Base-by-base conservation (phyloP, 1,139 yeast genomes). In the Saccharomyces hybrid region DNA sequence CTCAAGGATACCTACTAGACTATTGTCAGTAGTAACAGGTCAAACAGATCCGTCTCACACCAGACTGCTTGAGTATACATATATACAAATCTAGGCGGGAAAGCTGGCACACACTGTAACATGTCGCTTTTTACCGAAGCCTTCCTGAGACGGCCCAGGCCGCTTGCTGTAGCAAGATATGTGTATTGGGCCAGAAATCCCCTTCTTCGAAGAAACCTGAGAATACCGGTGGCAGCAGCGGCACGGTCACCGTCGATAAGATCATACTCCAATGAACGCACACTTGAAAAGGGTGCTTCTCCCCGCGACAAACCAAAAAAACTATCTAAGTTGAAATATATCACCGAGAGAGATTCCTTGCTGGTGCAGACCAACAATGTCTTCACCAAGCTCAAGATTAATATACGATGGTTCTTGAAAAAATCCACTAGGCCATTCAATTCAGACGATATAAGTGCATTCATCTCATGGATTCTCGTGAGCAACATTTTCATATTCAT, bases 401-500 rank as follows among this genome's bases (percentile, higher is more conserved):
- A 88, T 53, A 63, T 85, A 54, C 84, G 82, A 66, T 89, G 96
- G 95, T 69, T 83, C 2, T 70, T 90, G 56, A 85, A 80, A 50
- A 71, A 77, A 42, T 81, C 82, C 16, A 78, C 77, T 60, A 73
- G 85, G 5, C 97, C 97, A 1, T 86, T 87, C 71, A 89, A 86
- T 64, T 82, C 88, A 26, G 98, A 91, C 70, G 97, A 91, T 64
- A 80, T 89, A 56, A 81, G 91, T 42, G 98, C 98, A 3, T 76
- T 93, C 58, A 82, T 91, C 60, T 88, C 96, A 6, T 90, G 98
- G 97, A 73, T 93, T 31, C 79, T 93, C 46, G 84, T 93, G 65
- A 95, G 97, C 4, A 91, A 93, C 65, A 84, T 86, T 2, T 71
- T 89, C 11, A 75, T 95, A 70, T 79, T 93, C 56, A 74, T 89